Evolutionary conservation across 306 rosid genomes (phyloP), one percentile per base, ranked within the genome.

Genomic region (Quercus engelmannii): DNA sequence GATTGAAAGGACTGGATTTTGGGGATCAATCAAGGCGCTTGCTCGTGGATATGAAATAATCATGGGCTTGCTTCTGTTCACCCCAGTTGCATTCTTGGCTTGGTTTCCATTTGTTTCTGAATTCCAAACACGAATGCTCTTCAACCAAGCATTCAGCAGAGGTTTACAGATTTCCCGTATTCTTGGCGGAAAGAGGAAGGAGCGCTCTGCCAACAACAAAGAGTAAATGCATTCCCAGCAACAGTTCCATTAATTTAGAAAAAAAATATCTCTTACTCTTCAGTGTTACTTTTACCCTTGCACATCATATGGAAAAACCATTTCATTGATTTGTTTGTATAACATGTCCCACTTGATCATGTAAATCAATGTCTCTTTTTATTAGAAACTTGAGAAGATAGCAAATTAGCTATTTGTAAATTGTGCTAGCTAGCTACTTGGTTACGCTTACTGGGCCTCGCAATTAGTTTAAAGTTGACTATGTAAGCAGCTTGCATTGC

Each of bases 81-180:
- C 92, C 4, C 99, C 99, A 19, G 92, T 95, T 33, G 98, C 99
- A 35, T 90, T 91, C 91, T 87, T 95, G 89, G 98, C 99, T 17
- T 95, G 98, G 98, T 95, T 95, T 68, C 98, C 98, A 20, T 92
- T 92, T 74, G 99, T 95, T 76, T 95, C 99, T 1, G 99, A 95
- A 77, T 95, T 95, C 77, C 99, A 95, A 79, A 90, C 99, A 0
- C 79, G 99, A 81, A 95, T 95, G 98, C 85, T 95, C 41, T 95
- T 95, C 94, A 92, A 95, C 89, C 98, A 92, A 85, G 99, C 98
- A 54, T 91, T 95, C 92, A 95, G 99, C 38, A 86, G 99, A 88
- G 99, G 99, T 82, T 75, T 95, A 71, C 97, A 95, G 88, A 95
- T 95, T 76, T 91, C 97, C 21, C 95, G 97, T 78, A 92, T 95